These are phyloP conservation scores for Xylaria sp. DNA, from an alignment of 2,329 filamentous ascomycete genomes.

Conservation along the genomic window DNA sequence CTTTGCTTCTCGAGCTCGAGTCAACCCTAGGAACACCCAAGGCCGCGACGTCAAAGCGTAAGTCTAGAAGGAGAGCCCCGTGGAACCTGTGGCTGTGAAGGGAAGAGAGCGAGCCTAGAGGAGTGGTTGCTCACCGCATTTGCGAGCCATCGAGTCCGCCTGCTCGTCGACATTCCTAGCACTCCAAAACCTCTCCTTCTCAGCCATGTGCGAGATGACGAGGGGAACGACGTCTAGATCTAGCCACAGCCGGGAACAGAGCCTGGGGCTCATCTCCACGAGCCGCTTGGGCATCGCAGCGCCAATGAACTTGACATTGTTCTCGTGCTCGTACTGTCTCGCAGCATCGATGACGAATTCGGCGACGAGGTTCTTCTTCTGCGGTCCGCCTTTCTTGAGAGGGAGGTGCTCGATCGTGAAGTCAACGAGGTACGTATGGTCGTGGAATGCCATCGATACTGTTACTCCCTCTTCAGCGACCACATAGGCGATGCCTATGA, in stretches of 20 bases:
- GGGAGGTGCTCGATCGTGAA: conserved; percentile 72
- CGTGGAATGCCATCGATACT: conserved; percentile 76
- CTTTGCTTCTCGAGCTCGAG: background rate
- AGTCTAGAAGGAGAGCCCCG: background rate
- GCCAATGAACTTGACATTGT: conserved; percentile 80
- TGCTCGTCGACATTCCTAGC: conserved; percentile 78
- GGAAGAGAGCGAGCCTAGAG: conserved; percentile 58
- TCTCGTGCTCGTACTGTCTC: conserved; percentile 69
- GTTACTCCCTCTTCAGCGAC: conserved; percentile 62
- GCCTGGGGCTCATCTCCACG: conserved; percentile 68
- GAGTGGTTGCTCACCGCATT: conserved; percentile 65
- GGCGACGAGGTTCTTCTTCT: conserved; percentile 60
- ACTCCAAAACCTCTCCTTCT: conserved; percentile 60
- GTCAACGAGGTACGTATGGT: conserved; percentile 79
- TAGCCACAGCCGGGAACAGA: conserved; percentile 78
- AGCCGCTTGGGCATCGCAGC: conserved; percentile 73
- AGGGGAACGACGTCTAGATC: conserved; percentile 82
- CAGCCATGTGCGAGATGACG: conserved; percentile 62
- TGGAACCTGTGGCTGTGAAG: conserved; percentile 46
- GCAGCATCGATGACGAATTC: conserved; percentile 70
- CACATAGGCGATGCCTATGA: conserved; percentile 70
- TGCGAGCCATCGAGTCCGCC: conserved; percentile 82
- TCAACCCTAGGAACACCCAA: background rate
- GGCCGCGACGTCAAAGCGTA: background rate
- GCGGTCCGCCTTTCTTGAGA: conserved; percentile 50